Conservation (phyloP, 164 flowering plant species). For the Vitis cinerea region DNA sequence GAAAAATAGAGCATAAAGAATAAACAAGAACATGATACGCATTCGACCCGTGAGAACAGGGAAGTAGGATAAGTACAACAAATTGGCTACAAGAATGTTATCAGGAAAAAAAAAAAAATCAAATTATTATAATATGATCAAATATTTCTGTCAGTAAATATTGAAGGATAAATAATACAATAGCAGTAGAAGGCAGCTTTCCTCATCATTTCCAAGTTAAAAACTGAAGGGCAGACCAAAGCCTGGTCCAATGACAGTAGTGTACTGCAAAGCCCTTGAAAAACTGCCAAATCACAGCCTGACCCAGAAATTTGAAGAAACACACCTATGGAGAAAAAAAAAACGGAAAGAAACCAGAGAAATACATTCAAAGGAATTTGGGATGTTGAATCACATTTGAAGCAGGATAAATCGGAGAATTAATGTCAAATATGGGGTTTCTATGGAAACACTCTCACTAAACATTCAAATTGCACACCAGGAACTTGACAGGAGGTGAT, state of each 20-base stretch:
- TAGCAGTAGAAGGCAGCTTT: conserved; percentile 53
- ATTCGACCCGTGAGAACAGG: background rate
- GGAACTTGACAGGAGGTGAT: conserved; percentile 3
- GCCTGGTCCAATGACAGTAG: conserved; percentile 75
- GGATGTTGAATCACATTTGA: background rate
- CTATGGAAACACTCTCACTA: background rate
- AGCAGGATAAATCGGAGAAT: background rate
- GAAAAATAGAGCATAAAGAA: background rate
- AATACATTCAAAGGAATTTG: no score
- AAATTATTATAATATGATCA: background rate
- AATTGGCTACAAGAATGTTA: background rate
- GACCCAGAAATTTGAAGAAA: background rate
- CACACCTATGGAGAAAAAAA: background rate
- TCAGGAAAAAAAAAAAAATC: background rate
- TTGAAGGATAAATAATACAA: conserved; percentile 80
- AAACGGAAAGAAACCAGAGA: background rate
- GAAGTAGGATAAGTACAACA: background rate
- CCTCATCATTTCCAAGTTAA: conserved; percentile 61
- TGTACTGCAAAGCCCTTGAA: conserved; percentile 60
- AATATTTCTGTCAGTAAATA: background rate
- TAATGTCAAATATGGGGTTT: background rate
- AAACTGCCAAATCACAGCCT: conserved; percentile 42
- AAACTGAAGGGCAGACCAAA: conserved; percentile 70
- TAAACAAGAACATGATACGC: background rate
- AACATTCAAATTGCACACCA: conserved; percentile 6